phyloP scores from a whole-genome alignment of 139 green algal genomes.

The Coelastrella sp. region DNA sequence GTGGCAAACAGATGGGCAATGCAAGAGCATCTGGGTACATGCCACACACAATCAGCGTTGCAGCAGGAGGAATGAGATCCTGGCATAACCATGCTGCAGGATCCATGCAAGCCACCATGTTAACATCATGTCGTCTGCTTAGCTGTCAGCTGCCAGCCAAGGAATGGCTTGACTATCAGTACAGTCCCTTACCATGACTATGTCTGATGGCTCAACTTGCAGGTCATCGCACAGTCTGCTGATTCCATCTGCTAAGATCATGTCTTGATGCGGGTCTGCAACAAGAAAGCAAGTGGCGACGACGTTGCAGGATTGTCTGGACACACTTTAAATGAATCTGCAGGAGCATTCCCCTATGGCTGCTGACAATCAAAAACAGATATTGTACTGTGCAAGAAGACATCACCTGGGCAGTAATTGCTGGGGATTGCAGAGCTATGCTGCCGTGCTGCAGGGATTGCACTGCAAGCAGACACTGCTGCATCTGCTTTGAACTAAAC shows the following conservation, averaged over 20 bases:
- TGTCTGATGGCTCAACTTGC: constrained; percentile 82
- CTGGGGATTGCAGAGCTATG: too few species aligned
- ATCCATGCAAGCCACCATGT: neutral
- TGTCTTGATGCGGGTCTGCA: constrained; percentile 41
- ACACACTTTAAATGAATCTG: too few species aligned
- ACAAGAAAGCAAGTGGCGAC: neutral
- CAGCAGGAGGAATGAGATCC: neutral
- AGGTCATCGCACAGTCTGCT: constrained; percentile 83
- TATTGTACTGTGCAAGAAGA: too few species aligned
- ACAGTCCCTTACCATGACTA: constrained; percentile 69
- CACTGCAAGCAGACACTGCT: too few species aligned
- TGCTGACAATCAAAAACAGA: too few species aligned
- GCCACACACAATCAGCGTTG: neutral
- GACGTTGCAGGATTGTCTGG: neutral
- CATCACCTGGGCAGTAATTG: too few species aligned
- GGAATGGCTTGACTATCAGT: neutral
- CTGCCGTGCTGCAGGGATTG: too few species aligned
- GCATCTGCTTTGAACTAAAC: too few species aligned
- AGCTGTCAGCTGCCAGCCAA: neutral
- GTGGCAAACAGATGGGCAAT: neutral
- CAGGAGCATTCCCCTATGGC: too few species aligned
- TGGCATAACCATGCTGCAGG: neutral
- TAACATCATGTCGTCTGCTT: neutral
- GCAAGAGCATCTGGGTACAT: too few species aligned
- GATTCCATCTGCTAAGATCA: constrained; percentile 81